Conservation (phyloP, 176 grass and related monocot genomes). For the Thinopyrum elongatum region DNA sequence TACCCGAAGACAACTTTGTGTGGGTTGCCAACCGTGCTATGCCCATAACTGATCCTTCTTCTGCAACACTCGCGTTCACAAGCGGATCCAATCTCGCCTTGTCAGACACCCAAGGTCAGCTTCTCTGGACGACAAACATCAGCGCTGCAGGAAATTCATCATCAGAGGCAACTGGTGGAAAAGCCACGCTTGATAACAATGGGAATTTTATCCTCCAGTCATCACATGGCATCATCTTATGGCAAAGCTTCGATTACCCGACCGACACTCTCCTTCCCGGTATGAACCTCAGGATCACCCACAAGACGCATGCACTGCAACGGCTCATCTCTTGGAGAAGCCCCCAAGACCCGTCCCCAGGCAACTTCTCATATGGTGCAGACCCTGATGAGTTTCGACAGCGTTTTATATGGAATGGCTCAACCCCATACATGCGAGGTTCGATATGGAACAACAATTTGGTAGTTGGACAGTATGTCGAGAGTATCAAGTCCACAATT, state of each 20-base stretch:
- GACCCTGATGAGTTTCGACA: neutral
- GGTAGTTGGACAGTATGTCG: too few relatives aligned
- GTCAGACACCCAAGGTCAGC: neutral
- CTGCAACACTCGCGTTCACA: neutral
- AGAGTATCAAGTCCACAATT: too few relatives aligned
- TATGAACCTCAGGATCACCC: constrained; percentile 14
- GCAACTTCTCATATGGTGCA: constrained; percentile 21
- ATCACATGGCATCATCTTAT: neutral
- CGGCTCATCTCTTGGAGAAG: constrained; percentile 32
- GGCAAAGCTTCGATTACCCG: constrained; percentile 44
- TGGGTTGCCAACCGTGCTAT: constrained; percentile 43
- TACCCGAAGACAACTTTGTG: neutral
- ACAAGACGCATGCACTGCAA: neutral
- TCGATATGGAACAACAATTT: too few relatives aligned
- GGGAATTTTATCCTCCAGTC: constrained; percentile 29
- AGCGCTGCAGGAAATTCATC: neutral
- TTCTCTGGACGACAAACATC: constrained; percentile 31
- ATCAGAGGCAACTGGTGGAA: neutral
- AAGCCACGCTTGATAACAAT: neutral
- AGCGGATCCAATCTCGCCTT: constrained; percentile 14
- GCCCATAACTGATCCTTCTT: constrained; percentile 2
- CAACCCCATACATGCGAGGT: neutral
- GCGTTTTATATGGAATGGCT: constrained; percentile 16
- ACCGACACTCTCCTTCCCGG: constrained; percentile 28
- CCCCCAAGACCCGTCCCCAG: constrained; percentile 19